Base-by-base conservation (phyloP, 2,329 filamentous ascomycete genomes). In the Fusarium fracticaudum region DNA sequence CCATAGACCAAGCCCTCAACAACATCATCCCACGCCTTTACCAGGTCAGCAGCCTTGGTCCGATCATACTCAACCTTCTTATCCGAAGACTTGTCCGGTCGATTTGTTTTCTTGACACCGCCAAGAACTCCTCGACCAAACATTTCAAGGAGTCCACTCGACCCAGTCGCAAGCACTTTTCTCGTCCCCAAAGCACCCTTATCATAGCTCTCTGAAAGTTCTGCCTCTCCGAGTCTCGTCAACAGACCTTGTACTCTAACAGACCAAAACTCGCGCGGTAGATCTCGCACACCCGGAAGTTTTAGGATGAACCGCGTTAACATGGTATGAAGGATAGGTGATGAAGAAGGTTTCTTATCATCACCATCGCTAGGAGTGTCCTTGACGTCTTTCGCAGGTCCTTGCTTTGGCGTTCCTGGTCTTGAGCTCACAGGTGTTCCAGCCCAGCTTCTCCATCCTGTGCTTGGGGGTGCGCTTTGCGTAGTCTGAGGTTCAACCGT, bases 141-240 rank as follows among this genome's bases (percentile, higher is more conserved):
- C 78, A 91, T 90, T 82, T 95, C 93, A 61, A 94, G 86, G 64
- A 95, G 81, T 12, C 90, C 89, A 41, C 92, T 92, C 15, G 91
- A 87, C 1, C 91, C 93, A 12, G 93, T 94, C 1, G 93, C 90
- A 55, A 96, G 83, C 26, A 92, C 93, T 83, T 94, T 95, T 59
- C 93, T 87, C 67, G 91, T 91, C 2, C 93, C 93, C 74, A 96
- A 83, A 1, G 90, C 87, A 20, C 92, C 93, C 81, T 94, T 94
- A 80, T 96, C 93, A 78, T 95, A 96, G 79, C 92, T 94, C 81
- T 96, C 93, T 3, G 92, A 94, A 38, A 96, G 84, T 58, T 94
- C 90, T 5, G 90, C 92, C 38, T 91, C 87, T 14, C 87, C 91
- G 61, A 96, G 84, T 76, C 90, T 86, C 75, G 85, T 83, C 75